A percentile compares a stretch with the other conserved stretches of the same genome.
phyloP scores from a whole-genome alignment of 148 eudicot species.

The Vaccinium corymbosum region DNA sequence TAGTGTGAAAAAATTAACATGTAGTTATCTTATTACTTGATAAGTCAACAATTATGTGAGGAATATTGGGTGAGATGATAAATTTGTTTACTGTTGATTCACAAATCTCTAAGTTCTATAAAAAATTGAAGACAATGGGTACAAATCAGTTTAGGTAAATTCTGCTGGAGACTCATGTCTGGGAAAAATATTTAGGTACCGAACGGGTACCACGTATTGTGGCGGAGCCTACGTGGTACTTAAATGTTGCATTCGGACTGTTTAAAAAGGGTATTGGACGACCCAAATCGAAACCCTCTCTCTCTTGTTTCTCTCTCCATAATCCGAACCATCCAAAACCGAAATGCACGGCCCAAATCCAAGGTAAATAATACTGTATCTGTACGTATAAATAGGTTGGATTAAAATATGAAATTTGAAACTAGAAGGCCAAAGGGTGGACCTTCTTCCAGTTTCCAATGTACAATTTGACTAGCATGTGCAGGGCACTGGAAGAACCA shows the following conservation, averaged over 20 bases:
- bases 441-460: neutral
- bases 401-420: neutral
- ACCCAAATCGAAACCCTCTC: too few species aligned
- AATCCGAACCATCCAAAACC: too few species aligned
- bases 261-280: too few species aligned
- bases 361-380: too few species aligned
- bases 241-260: too few species aligned
- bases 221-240: too few species aligned
- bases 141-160: neutral
- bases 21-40: too few species aligned
- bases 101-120: neutral
- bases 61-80: neutral
- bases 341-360: too few species aligned
- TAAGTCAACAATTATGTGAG: neutral
- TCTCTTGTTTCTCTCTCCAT: too few species aligned
- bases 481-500: neutral
- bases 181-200: too few species aligned
- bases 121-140: neutral
- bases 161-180: neutral
- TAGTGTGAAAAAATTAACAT: too few species aligned
- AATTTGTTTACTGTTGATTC: neutral
- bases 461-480: neutral
- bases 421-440: neutral
- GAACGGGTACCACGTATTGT: too few species aligned
- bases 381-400: neutral